Evolutionary conservation across 164 flowering plant species (phyloP).

Genomic region (Piper betle): DNA sequence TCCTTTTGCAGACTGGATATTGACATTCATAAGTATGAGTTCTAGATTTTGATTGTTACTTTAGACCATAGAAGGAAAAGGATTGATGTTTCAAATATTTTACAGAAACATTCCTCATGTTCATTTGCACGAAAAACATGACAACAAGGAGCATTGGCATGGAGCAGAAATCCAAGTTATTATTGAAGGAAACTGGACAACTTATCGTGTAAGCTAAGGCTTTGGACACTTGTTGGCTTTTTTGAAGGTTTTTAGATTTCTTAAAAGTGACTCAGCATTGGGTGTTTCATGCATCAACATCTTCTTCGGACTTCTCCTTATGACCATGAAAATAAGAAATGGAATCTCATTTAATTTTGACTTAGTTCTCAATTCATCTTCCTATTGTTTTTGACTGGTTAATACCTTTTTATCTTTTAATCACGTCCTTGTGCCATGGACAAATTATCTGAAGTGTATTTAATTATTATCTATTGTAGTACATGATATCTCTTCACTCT

Average conservation of each 20-base stretch:
- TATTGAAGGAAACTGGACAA: slow-evolving; percentile 98
- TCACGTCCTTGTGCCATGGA: too few relatives aligned
- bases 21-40: slow-evolving; percentile 73
- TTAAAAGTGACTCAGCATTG: neutral
- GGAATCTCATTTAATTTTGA: too few relatives aligned
- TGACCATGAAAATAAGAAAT: too few relatives aligned
- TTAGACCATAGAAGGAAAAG: neutral
- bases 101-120: slow-evolving; percentile 84
- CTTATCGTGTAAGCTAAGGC: slow-evolving; percentile 60
- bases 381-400: too few relatives aligned
- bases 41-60: neutral
- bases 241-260: neutral
- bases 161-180: slow-evolving; percentile 98
- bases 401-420: too few relatives aligned
- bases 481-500: too few relatives aligned
- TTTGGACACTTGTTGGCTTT: neutral
- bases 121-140: slow-evolving; percentile 78
- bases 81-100: neutral
- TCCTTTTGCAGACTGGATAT: slow-evolving; percentile 94
- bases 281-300: neutral
- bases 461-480: too few relatives aligned
- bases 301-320: neutral
- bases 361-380: too few relatives aligned
- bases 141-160: slow-evolving; percentile 72
- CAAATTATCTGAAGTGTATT: too few relatives aligned